phyloP scores from a whole-genome alignment of 1,284 basidiomycete species.

The Cryptococcus hybrid region DNA sequence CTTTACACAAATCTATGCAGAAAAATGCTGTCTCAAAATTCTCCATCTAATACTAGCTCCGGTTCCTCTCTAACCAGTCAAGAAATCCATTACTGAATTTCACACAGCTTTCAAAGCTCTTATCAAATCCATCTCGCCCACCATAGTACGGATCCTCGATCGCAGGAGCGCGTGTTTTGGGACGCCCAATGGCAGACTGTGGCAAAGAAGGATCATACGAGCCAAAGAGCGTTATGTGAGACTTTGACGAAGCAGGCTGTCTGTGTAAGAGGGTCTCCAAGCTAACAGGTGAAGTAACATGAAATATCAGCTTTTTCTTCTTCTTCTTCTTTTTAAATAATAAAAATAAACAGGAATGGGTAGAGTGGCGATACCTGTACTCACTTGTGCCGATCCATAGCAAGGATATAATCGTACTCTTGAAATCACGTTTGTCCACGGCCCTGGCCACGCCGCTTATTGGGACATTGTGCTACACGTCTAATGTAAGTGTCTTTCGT shows the following conservation, averaged over 20 bases:
- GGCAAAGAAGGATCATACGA: constrained; percentile 36
- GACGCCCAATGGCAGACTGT: constrained; percentile 4
- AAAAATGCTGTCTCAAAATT: too few relatives aligned
- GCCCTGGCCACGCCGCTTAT: constrained; percentile 48
- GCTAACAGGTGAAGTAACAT: constrained; percentile 27
- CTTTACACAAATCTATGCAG: constrained; percentile 20
- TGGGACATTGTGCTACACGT: constrained; percentile 42
- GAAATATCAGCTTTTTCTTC: not conserved
- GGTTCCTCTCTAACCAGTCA: constrained; percentile 36
- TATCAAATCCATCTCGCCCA: constrained; percentile 50
- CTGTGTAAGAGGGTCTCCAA: constrained; percentile 45
- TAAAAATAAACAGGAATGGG: not conserved
- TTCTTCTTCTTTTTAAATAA: too few relatives aligned
- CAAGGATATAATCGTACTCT: constrained; percentile 53
- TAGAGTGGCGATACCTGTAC: constrained; percentile 7
- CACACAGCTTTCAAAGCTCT: constrained; percentile 50
- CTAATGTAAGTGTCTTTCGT: not conserved
- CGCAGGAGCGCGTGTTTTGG: constrained; percentile 18
- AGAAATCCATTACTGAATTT: constrained; percentile 46
- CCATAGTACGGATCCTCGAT: constrained; percentile 52
- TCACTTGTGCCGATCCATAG: constrained; percentile 50
- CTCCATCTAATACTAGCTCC: not conserved
- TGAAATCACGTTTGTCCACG: constrained; percentile 36
- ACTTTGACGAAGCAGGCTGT: constrained; percentile 26
- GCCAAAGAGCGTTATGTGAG: constrained; percentile 40